Conservation (phyloP, 2,329 filamentous ascomycete genomes). For the Akanthomyces dipterigenus region DNA sequence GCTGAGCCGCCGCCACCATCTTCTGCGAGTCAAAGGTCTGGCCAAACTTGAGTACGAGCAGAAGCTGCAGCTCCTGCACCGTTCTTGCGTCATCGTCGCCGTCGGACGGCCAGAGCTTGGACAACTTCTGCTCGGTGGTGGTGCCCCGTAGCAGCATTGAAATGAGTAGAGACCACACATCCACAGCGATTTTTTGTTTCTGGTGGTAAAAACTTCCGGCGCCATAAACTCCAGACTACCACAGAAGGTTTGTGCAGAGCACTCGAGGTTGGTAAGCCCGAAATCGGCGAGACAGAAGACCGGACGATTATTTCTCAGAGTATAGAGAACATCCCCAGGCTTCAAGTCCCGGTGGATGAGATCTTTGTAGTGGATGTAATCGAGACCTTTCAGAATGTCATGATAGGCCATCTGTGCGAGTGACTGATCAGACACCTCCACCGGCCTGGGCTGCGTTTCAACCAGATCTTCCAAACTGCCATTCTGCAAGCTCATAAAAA, state of each 20-base stretch:
- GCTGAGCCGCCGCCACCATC: not conserved
- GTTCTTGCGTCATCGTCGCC: not conserved
- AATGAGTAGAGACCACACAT: not conserved
- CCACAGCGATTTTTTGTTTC: not conserved
- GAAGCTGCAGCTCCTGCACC: not conserved
- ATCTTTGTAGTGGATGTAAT: not conserved
- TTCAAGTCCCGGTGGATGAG: not conserved
- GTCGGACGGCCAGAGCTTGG: conserved; percentile 1
- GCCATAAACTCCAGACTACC: not conserved
- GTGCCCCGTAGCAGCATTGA: not conserved
- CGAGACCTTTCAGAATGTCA: not conserved
- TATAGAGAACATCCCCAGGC: not conserved
- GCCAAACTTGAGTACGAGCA: not conserved
- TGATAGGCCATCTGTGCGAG: not conserved
- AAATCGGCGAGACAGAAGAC: not conserved
- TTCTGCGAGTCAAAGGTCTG: not conserved
- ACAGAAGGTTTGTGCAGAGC: not conserved
- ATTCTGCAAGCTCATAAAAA: too few relatives aligned
- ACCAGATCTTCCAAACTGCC: too few relatives aligned
- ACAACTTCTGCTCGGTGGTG: not conserved
- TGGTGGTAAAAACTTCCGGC: not conserved
- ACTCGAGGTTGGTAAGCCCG: not conserved
- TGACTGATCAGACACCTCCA: too few relatives aligned
- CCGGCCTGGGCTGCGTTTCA: too few relatives aligned
- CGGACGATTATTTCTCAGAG: not conserved